These are phyloP conservation scores for Gossypioides kirkii DNA, from an alignment of 345 rosid species.

Conservation along the genomic window DNA sequence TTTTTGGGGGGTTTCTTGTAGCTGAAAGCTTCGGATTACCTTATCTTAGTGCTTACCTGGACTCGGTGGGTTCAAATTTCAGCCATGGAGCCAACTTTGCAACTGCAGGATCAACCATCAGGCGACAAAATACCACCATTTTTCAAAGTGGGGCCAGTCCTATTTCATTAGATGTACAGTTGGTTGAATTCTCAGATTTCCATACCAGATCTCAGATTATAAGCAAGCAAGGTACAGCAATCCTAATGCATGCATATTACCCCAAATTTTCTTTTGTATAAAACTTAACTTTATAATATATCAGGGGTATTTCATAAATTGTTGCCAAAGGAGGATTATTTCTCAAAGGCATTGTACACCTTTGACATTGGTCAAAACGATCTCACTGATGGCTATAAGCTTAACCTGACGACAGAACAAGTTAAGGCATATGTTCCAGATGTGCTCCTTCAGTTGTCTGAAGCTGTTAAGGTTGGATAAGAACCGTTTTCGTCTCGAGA, in stretches of 20 bases:
- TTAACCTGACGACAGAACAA: conserved; percentile 52
- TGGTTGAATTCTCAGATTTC: conserved; percentile 55
- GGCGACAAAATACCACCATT: conserved; percentile 54
- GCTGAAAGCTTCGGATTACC: conserved; percentile 12
- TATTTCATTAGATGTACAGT: conserved; percentile 59
- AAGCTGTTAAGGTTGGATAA: conserved; percentile 36
- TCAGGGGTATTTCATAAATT: conserved; percentile 37
- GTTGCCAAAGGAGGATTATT: conserved; percentile 39
- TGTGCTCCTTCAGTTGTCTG: conserved; percentile 32
- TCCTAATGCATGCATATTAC: background rate
- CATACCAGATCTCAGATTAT: conserved; percentile 32
- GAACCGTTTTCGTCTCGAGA: background rate
- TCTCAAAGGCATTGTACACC: conserved; percentile 36
- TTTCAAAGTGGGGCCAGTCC: conserved; percentile 65
- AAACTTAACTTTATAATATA: background rate
- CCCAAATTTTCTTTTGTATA: background rate
- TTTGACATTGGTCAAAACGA: conserved; percentile 65
- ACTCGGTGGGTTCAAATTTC: conserved; percentile 46
- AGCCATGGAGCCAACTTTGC: conserved; percentile 87
- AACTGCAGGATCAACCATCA: conserved; percentile 66
- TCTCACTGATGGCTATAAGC: conserved; percentile 57
- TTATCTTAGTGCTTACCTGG: conserved; percentile 8
- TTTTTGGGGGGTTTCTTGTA: background rate
- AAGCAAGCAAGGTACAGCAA: conserved; percentile 37
- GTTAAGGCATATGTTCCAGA: conserved; percentile 58